Base-by-base conservation (phyloP, 768 basidiomycete genomes). In the Amanita jacksonii region DNA sequence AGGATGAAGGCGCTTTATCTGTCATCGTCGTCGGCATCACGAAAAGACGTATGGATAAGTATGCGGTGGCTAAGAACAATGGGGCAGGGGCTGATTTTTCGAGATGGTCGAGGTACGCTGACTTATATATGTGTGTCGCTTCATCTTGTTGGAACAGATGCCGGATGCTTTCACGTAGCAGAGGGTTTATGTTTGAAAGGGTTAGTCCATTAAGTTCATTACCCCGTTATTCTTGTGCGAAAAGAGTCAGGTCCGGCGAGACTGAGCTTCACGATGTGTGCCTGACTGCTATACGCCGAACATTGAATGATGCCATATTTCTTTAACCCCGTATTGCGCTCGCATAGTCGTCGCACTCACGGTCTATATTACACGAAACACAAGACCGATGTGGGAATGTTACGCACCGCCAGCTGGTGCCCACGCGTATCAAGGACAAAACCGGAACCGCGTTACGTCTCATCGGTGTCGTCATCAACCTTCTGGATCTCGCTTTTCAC, bases 1-100 rank as follows among this genome's bases (percentile, higher is more conserved):
- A 50, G 37, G 47, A 22, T 10, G 43, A 37, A n/a, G 45, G 37
- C 22, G 41, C 27, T 28, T 28, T n/a, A 24, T n/a, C n/a, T n/a
- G 18, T 18, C 18, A 24, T 22, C 4, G 41, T n/a, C 16, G 32
- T 43, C 13, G 32, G 24, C 31, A 34, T 34, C 3, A 34, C n/a
- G 5, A 12, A 35, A 15, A 20, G 15, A 20, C 4, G 18, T 19
- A 34, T 24, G 10, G n/a, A 15, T 43, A 34, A 16, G 4, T 8
- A 5, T 19, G 18, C 13, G 27, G 23, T 5, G 27, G 16, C 19
- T 10, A 7, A 15, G 20, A 24, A 25, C 12, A 27, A 41, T 25
- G 38, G 3, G 25, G 23, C 27, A 30, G 40, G n/a, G 30, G 6
- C 5, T 18, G 25, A 30, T 10, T 7, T 18, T 19, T 18, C 12